These are phyloP conservation scores for Bretziella fagacearum DNA, from an alignment of 2,329 filamentous ascomycete genomes.

Conservation along the genomic window DNA sequence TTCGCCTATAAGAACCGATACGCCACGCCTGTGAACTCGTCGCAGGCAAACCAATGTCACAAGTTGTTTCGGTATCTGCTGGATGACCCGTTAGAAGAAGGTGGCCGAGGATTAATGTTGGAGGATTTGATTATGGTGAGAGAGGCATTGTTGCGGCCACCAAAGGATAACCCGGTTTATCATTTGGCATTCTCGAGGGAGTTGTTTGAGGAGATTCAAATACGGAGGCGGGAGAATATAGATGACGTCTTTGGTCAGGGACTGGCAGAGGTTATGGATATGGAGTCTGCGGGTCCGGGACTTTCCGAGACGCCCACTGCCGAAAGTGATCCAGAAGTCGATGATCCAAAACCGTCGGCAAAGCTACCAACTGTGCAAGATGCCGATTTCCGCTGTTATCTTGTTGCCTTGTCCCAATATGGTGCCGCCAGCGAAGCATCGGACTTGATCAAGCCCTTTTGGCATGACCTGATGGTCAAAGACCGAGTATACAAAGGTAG, in stretches of 20 bases:
- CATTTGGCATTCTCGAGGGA: conserved; percentile 32
- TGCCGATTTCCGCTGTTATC: conserved; percentile 27
- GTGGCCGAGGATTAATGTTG: conserved; percentile 22
- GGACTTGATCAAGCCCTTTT: conserved; percentile 10
- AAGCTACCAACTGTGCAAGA: conserved; percentile 9
- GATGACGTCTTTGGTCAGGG: conserved; percentile 16
- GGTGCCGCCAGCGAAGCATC: conserved; percentile 37
- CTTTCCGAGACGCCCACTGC: background rate
- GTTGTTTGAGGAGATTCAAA: conserved; percentile 24
- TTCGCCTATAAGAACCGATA: conserved; percentile 38
- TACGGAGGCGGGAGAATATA: conserved; percentile 9
- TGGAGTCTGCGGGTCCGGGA: conserved; percentile 2
- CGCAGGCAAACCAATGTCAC: conserved; percentile 42
- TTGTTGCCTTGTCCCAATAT: conserved; percentile 35
- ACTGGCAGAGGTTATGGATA: conserved; percentile 16
- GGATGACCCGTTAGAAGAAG: conserved; percentile 22
- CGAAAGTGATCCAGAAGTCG: conserved; percentile 13
- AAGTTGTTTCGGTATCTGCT: conserved; percentile 46
- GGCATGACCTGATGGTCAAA: conserved; percentile 11
- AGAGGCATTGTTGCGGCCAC: conserved; percentile 26
- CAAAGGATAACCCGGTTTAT: conserved; percentile 27
- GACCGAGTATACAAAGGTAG: conserved; percentile 13
- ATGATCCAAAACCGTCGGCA: conserved; percentile 6
- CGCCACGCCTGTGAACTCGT: conserved; percentile 38
- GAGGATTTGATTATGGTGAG: conserved; percentile 30